Percentiles rank a stretch among this genome's conserved stretches.
Evolutionary conservation across 192 early-diverging fungal genomes (phyloP).

Genomic region (Backusella circina): DNA sequence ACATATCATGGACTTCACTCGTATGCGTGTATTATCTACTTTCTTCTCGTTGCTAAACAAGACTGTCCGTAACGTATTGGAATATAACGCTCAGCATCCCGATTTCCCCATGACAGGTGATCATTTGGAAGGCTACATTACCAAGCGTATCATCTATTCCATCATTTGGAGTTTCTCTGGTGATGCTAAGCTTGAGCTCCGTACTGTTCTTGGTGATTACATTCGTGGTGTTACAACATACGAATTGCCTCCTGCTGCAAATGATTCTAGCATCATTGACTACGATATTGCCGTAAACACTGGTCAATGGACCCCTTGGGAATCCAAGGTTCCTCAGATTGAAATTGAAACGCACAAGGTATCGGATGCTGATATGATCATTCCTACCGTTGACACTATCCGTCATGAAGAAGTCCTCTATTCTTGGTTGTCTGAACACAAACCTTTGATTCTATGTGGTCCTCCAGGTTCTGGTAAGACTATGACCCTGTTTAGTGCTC

Average conservation of each 20-base stretch:
- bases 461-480: constrained; percentile 99
- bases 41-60: constrained; percentile 92
- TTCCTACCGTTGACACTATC: constrained; percentile 97
- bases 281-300: constrained; percentile 80
- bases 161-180: constrained; percentile 97
- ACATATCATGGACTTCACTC: constrained; percentile 99
- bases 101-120: constrained; percentile 92
- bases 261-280: constrained; percentile 68
- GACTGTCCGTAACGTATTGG: constrained; percentile 76
- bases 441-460: constrained; percentile 94
- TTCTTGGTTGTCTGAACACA: constrained; percentile 94
- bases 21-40: constrained; percentile 75
- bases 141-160: constrained; percentile 77
- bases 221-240: constrained; percentile 70
- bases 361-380: constrained; percentile 86
- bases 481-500: constrained; percentile 96
- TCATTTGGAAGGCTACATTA: constrained; percentile 73
- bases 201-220: constrained; percentile 77
- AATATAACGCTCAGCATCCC: constrained; percentile 87
- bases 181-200: constrained; percentile 71
- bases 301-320: constrained; percentile 92
- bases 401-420: constrained; percentile 95
- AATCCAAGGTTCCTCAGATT: constrained; percentile 81
- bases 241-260: constrained; percentile 62
- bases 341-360: constrained; percentile 96